A percentile compares a stretch with the other conserved stretches of the same genome.
These are phyloP conservation scores for Colletotrichum tanaceti DNA, from an alignment of 2,329 filamentous ascomycete genomes.

Conservation along the genomic window DNA sequence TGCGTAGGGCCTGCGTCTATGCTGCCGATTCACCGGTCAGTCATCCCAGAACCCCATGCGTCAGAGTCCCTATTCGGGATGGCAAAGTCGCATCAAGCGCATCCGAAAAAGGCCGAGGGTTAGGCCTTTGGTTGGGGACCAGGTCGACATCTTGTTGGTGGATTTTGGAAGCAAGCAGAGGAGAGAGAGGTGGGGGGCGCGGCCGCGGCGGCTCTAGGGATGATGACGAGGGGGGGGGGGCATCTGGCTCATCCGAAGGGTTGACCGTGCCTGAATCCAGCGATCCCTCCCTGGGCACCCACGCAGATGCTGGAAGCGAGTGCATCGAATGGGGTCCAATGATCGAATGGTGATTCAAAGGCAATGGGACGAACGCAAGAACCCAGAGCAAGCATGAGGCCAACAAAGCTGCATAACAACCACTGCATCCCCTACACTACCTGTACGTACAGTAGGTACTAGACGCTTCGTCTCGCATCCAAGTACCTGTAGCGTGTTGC, in stretches of 20 bases:
- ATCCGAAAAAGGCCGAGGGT: constrained; percentile 22
- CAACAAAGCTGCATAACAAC: constrained; percentile 18
- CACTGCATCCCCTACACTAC: too few relatives aligned
- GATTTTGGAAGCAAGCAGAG: constrained; percentile 13
- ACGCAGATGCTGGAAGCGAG: constrained; percentile 23
- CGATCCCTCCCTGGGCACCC: constrained; percentile 35
- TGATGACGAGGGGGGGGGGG: constrained; percentile 1
- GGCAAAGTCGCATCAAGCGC: constrained; percentile 47
- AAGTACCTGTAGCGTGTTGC: constrained; percentile 19
- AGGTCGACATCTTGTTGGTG: constrained; percentile 33
- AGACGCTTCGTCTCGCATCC: constrained; percentile 29
- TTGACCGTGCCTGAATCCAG: constrained; percentile 31
- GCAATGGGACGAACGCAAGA: constrained; percentile 22
- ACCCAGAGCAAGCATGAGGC: constrained; percentile 17
- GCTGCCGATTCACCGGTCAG: constrained; percentile 9
- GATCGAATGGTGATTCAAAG: constrained; percentile 26
- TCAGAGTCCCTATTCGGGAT: constrained; percentile 47
- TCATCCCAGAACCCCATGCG: constrained; percentile 43
- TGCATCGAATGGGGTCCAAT: constrained; percentile 7
- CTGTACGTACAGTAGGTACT: too few relatives aligned
- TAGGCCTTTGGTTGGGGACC: constrained; percentile 7
- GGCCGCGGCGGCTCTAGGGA: constrained; percentile 19
- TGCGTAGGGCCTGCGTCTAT: not conserved
- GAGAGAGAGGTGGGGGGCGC: constrained; percentile 8
- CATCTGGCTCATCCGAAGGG: constrained; percentile 22